A percentile compares a stretch with the other conserved stretches of the same genome.
Conservation (phyloP, 345 rosid genomes). For the Hypericum androsaemum region DNA sequence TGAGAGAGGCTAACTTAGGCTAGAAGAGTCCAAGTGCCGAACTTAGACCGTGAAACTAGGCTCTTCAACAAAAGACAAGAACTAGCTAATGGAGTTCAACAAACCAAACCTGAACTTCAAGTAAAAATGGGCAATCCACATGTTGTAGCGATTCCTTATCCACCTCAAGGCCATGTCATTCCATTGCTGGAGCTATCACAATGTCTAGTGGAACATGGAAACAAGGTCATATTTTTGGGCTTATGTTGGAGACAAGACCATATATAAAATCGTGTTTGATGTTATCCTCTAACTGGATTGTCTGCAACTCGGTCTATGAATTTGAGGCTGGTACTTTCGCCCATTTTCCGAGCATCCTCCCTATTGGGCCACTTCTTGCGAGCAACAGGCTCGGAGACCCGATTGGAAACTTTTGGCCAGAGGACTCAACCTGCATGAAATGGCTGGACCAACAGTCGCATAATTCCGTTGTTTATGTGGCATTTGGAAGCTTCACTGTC, state of each 20-base stretch:
- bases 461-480: no score
- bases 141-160: slow-evolving; percentile 14
- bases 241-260: slow-evolving; percentile 1
- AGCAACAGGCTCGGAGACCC: neutral
- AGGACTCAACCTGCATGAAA: neutral
- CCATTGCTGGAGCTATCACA: slow-evolving; percentile 14
- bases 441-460: no score
- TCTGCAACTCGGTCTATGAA: slow-evolving; percentile 18
- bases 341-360: slow-evolving; percentile 1
- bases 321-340: slow-evolving; percentile 13
- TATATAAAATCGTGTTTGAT: slow-evolving; percentile 1
- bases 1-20: no score
- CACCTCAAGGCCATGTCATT: slow-evolving; percentile 19
- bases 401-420: slow-evolving; percentile 4
- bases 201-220: slow-evolving; percentile 9
- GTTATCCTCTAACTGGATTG: slow-evolving; percentile 3
- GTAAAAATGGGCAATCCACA: neutral
- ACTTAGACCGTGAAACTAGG: no score
- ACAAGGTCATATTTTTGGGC: slow-evolving; percentile 14
- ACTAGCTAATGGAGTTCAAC: no score
- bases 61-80: no score
- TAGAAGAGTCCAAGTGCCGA: no score
- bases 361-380: slow-evolving; percentile 14
- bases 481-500: no score
- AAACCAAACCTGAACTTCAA: no score